Percentiles rank a stretch among this genome's conserved stretches.
Evolutionary conservation across 768 basidiomycete species (phyloP).

Genomic region (Lactarius trivialis): DNA sequence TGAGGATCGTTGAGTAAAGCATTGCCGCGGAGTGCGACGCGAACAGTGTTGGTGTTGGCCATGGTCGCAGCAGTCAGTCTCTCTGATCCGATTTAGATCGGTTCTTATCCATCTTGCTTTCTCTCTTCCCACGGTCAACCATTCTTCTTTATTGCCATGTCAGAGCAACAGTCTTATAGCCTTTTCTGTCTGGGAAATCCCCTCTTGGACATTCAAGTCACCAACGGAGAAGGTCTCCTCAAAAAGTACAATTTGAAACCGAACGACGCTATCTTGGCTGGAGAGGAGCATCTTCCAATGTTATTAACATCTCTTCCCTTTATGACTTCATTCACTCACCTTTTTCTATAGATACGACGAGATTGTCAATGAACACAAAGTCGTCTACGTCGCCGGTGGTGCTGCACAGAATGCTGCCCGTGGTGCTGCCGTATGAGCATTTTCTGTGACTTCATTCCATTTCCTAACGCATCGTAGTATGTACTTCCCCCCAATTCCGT

Average conservation of each 20-base stretch:
- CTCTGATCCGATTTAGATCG: not conserved
- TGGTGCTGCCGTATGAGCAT: conserved; percentile 76
- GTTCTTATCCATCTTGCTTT: not conserved
- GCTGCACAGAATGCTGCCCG: conserved; percentile 96
- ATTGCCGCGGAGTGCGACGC: conserved; percentile 54
- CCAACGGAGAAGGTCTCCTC: conserved; percentile 73
- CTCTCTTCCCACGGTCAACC: conserved; percentile 4
- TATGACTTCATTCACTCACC: not conserved
- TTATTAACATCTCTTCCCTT: conserved; percentile 30
- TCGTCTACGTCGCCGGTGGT: conserved; percentile 94
- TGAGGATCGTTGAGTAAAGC: conserved; percentile 57
- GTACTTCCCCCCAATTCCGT: conserved; percentile 82
- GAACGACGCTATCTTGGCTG: conserved; percentile 94
- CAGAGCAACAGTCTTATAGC: conserved; percentile 39
- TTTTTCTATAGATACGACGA: conserved; percentile 77
- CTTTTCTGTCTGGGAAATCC: conserved; percentile 95
- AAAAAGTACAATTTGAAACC: conserved; percentile 87
- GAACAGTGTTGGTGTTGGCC: conserved; percentile 17
- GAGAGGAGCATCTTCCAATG: conserved; percentile 84
- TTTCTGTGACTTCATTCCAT: not conserved
- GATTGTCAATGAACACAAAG: conserved; percentile 62
- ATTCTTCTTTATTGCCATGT: not conserved
- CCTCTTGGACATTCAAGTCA: conserved; percentile 93
- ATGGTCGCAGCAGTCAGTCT: too few relatives aligned
- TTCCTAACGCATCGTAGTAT: conserved; percentile 50